Evolutionary conservation across 805 yeast genomes (phyloP).

Genomic region (Saccharomycopsis sp.): DNA sequence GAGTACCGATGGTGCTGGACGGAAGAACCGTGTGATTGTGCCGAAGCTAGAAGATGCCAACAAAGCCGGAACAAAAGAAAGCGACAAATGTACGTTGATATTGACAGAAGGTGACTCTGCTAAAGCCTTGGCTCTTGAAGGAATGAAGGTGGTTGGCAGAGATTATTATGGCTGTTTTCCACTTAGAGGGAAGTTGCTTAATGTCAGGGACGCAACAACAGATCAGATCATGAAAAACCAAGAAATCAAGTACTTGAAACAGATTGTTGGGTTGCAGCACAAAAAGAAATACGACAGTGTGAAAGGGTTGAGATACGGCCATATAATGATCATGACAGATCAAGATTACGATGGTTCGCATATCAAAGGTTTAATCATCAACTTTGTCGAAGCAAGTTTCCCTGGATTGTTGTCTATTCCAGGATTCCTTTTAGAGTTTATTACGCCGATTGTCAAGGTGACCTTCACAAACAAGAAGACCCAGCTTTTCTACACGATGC

Average conservation of each 20-base stretch:
- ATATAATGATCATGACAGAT: constrained; percentile 98
- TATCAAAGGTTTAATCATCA: constrained; percentile 90
- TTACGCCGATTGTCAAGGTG: constrained; percentile 94
- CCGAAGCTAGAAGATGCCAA: constrained; percentile 93
- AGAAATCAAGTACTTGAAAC: constrained; percentile 91
- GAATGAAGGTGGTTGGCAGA: constrained; percentile 90
- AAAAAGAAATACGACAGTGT: constrained; percentile 74
- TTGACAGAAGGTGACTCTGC: constrained; percentile 98
- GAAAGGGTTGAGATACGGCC: constrained; percentile 82
- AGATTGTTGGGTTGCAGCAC: constrained; percentile 93
- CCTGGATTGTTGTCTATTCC: constrained; percentile 90
- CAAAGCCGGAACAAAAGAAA: constrained; percentile 90
- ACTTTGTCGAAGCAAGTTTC: constrained; percentile 86
- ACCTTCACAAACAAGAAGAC: constrained; percentile 58
- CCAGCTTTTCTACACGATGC: constrained; percentile 79
- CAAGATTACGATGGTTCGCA: constrained; percentile 99
- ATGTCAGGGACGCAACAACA: constrained; percentile 95
- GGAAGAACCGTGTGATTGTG: constrained; percentile 77
- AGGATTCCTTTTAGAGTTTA: constrained; percentile 87
- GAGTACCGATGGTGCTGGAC: constrained; percentile 76
- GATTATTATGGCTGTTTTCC: constrained; percentile 95
- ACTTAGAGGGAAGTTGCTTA: constrained; percentile 86
- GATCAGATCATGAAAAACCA: constrained; percentile 90
- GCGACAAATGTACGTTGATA: constrained; percentile 85
- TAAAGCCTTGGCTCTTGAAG: constrained; percentile 82